Evolutionary conservation across 805 yeast species (phyloP), one percentile per base, ranked within the genome.

Genomic region (Saturnispora sekii): DNA sequence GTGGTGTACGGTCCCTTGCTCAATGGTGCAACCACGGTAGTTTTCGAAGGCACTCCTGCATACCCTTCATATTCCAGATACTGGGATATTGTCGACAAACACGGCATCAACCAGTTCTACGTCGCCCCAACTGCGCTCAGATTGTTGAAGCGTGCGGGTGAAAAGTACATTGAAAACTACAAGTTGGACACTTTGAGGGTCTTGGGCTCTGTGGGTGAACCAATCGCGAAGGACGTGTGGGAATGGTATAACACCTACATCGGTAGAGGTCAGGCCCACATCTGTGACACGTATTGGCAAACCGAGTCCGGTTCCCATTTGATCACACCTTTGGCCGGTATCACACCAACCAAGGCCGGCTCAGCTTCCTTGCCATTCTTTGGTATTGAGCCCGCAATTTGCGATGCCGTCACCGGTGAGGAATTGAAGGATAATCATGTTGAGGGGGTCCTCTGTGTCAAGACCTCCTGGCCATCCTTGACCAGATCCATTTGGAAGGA

Each of bases 281-380:
- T 84, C 50, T 71, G 81, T 57, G 95, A 84, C 65, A 84, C 95
- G 32, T 84, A 83, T 70, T 84, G 94, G 94, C 89, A 83, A 69
- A 84, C 95, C 3, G 95, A 84, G 65, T 77, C 86, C 12, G 93
- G 93, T 38, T 78, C 89, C 40, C 93, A 84, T 60, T 68, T 84
- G 59, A 76, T 84, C 48, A 74, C 88, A 35, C 88, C 90, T 48
- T 61, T 84, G 48, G 87, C 93, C 40, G 81, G 80, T 54, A 73
- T 81, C 35, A 78, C 85, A 18, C 87, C 90, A 55, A 80, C 81
- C 61, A 84, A 84, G 63, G 89, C 94, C 11, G 94, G 95, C 47
- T 78, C 87, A 37, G 93, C 93, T 3, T 79, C 90, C 5, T 74
- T 82, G 60, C 94, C 94, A 50, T 81, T 84, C 67, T 83, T 84